phyloP scores from a whole-genome alignment of 2,329 filamentous ascomycete genomes.

The Alternaria tenuissima region DNA sequence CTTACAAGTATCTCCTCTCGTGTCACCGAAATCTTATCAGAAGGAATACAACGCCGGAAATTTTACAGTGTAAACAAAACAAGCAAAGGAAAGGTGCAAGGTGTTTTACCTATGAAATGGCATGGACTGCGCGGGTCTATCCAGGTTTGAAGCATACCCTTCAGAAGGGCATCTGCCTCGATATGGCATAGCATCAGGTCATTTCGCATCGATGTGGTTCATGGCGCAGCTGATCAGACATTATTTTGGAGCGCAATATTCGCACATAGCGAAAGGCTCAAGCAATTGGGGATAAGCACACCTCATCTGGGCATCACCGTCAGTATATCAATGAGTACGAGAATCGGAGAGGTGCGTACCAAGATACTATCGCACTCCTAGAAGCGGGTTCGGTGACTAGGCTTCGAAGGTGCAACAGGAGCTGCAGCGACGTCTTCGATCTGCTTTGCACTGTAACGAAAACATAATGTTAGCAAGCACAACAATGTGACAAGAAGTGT shows the following conservation, averaged over 20 bases:
- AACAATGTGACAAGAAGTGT: constrained; percentile 24
- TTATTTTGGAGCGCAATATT: constrained; percentile 12
- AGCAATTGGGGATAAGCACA: constrained; percentile 10
- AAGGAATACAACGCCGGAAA: not conserved
- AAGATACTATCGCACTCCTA: constrained; percentile 17
- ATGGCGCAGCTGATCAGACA: constrained; percentile 6
- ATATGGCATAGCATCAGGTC: not conserved
- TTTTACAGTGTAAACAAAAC: constrained; percentile 6
- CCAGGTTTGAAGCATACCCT: not conserved
- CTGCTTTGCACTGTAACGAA: constrained; percentile 21
- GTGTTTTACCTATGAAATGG: constrained; percentile 10
- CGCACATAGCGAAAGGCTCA: constrained; percentile 2
- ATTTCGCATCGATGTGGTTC: not conserved
- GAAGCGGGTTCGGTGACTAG: constrained; percentile 25
- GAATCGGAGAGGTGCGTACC: constrained; percentile 5
- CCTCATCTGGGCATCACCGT: constrained; percentile 12
- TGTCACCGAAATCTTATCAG: not conserved
- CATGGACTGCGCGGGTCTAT: not conserved
- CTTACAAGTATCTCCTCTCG: not conserved
- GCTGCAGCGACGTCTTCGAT: constrained; percentile 15
- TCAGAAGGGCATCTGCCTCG: not conserved
- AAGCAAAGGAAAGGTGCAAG: not conserved
- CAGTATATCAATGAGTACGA: not conserved
- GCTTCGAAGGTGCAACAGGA: constrained; percentile 13
- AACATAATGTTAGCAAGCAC: constrained; percentile 17